Evolutionary conservation across 495 filamentous ascomycete genomes (phyloP).

Genomic region (Xylona heveae): DNA sequence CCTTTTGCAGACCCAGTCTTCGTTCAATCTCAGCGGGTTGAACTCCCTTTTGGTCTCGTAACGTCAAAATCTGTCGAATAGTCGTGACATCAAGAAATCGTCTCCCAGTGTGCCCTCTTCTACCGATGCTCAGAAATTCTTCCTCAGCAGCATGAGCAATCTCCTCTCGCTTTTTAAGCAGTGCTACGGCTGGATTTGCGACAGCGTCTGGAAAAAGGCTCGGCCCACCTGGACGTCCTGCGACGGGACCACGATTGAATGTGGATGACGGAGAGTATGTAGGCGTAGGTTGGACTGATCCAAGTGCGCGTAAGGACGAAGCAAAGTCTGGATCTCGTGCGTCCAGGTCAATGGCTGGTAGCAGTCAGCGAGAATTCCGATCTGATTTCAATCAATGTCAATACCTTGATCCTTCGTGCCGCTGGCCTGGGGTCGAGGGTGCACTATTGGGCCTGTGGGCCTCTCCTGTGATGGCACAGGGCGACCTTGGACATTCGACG

Average conservation of each 20-base stretch:
- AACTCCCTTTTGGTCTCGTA: slow-evolving; percentile 34
- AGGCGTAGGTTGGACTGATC: slow-evolving; percentile 39
- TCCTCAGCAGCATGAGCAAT: slow-evolving; percentile 24
- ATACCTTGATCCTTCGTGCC: slow-evolving; percentile 14
- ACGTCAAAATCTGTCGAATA: slow-evolving; percentile 33
- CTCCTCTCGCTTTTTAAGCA: slow-evolving; percentile 23
- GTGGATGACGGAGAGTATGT: slow-evolving; percentile 33
- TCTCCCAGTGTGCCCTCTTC: slow-evolving; percentile 24
- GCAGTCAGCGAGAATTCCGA: slow-evolving; percentile 11
- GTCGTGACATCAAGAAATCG: slow-evolving; percentile 39
- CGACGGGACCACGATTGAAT: slow-evolving; percentile 9
- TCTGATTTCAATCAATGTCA: slow-evolving; percentile 13
- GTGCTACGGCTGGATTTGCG: slow-evolving; percentile 31
- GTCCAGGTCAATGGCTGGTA: slow-evolving; percentile 40
- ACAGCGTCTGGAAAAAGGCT: slow-evolving; percentile 24
- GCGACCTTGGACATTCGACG: too few species aligned
- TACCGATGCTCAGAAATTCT: slow-evolving; percentile 26
- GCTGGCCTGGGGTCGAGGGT: slow-evolving; percentile 14
- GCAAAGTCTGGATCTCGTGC: slow-evolving; percentile 42
- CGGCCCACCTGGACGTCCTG: slow-evolving; percentile 8
- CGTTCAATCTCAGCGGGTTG: slow-evolving; percentile 32
- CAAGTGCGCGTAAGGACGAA: slow-evolving; percentile 36
- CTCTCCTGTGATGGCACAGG: slow-evolving; percentile 10
- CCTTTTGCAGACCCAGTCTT: slow-evolving; percentile 31
- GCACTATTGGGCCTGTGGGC: slow-evolving; percentile 12